Evolutionary conservation across 2,329 filamentous ascomycete species (phyloP), one percentile per base, ranked within the genome.

Genomic region (Penicillium brasilianum): DNA sequence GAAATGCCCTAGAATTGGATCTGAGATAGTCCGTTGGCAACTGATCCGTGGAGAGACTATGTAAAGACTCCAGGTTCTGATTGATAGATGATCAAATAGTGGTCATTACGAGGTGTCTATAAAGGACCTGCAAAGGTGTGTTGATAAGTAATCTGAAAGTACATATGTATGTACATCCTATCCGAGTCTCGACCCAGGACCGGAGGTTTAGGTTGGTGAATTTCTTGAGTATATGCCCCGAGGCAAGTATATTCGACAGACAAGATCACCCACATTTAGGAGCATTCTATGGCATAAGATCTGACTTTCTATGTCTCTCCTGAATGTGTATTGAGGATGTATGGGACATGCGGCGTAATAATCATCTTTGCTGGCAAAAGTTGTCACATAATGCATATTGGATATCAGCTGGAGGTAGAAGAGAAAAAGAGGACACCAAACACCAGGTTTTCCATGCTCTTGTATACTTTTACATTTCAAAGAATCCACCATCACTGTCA

Each of bases 401-500:
- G 64, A 66, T 65, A 66, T 66, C 62, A 59, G 55, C 32, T 53
- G 39, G 44, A 44, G 8, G 32, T 18, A 54, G 16, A 52, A 51
- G 48, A 55, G 51, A 37, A 52, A 20, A 10, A 37, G 36, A 28
- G 36, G 41, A 36, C 41, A 51, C 46, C 54, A 37, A 46, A 58
- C 51, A 55, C 56, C 48, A 49, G 59, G 14, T 22, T 50, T 58
- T 59, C 41, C 20, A 51, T 44, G 49, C 43, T 37, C 20, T 11
- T 56, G 25, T 34, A 41, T 34, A 32, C 22, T 36, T 22, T 51
- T 44, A 59, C 34, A 60, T 59, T 30, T 66, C 65, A 30, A 66
- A 66, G 37, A 66, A 66, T 44, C 65, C 65, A 37, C 63, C 65
- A 57, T 66, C 65, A 44, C 65, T 65, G 13, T 65, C 65, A 50